Percentiles rank a stretch among this genome's conserved stretches.
These are phyloP conservation scores for Cadophora gregata DNA, from an alignment of 2,329 filamentous ascomycete genomes.

Conservation along the genomic window DNA sequence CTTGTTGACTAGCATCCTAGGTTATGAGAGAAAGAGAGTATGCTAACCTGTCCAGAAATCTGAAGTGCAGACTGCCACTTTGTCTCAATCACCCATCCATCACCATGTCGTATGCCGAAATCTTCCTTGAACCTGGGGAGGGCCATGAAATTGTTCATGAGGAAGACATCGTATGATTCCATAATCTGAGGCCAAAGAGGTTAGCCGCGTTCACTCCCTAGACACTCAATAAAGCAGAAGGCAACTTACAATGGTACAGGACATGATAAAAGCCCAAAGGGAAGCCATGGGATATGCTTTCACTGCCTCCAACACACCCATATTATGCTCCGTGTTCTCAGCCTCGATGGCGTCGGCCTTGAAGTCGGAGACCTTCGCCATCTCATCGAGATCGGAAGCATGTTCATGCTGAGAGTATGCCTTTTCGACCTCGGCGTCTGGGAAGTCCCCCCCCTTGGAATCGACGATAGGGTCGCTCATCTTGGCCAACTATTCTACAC, in stretches of 20 bases:
- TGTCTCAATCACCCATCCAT: constrained; percentile 51
- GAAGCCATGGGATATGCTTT: constrained; percentile 59
- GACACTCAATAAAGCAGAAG: neutral
- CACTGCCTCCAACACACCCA: constrained; percentile 56
- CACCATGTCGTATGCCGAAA: constrained; percentile 52
- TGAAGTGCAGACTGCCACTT: constrained; percentile 65
- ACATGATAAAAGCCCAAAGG: constrained; percentile 62
- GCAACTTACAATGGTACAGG: constrained; percentile 40
- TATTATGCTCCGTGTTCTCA: constrained; percentile 59
- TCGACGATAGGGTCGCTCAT: constrained; percentile 15
- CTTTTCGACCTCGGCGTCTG: constrained; percentile 30
- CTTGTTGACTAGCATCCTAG: too few relatives aligned
- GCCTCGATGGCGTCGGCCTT: constrained; percentile 50
- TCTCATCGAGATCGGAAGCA: constrained; percentile 45
- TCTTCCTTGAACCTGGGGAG: constrained; percentile 52
- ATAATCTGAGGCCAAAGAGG: constrained; percentile 56
- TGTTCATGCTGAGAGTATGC: constrained; percentile 33
- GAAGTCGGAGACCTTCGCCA: constrained; percentile 37
- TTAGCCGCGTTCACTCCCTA: constrained; percentile 3
- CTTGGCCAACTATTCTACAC: neutral
- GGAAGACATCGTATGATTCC: constrained; percentile 68
- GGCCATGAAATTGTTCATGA: constrained; percentile 65
- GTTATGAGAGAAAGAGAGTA: neutral
- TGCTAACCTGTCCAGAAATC: constrained; percentile 47
- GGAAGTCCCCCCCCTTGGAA: constrained; percentile 18